A percentile compares a stretch with the other conserved stretches of the same genome.
These are phyloP conservation scores for Chytriomyces sp. DNA, from an alignment of 192 early-diverging fungal species.

Conservation along the genomic window DNA sequence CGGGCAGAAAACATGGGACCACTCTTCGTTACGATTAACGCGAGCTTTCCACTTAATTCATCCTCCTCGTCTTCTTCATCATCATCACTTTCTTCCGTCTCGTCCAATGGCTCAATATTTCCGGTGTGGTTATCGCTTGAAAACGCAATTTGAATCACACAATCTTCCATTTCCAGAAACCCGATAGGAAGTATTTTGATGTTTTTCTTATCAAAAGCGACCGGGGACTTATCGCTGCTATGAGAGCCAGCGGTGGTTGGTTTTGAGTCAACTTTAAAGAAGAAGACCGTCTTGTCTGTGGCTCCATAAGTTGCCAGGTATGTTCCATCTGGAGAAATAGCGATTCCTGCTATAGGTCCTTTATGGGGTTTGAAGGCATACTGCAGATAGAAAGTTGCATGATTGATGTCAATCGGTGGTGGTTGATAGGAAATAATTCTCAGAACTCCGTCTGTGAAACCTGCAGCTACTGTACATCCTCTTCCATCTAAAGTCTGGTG, in stretches of 20 bases:
- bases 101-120: slow-evolving; percentile 4
- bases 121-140: slow-evolving; percentile 52
- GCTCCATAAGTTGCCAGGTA: slow-evolving; percentile 51
- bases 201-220: slow-evolving; percentile 31
- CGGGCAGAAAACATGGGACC: slow-evolving; percentile 41
- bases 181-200: slow-evolving; percentile 53
- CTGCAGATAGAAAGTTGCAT: slow-evolving; percentile 44
- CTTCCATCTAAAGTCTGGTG: slow-evolving; percentile 47
- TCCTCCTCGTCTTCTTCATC: slow-evolving; percentile 27
- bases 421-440: slow-evolving; percentile 49
- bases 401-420: slow-evolving; percentile 7
- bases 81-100: slow-evolving; percentile 40
- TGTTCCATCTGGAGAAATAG: slow-evolving; percentile 54
- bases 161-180: slow-evolving; percentile 46
- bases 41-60: slow-evolving; percentile 32
- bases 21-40: slow-evolving; percentile 41
- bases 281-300: slow-evolving; percentile 54
- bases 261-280: slow-evolving; percentile 51
- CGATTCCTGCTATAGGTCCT: slow-evolving; percentile 43
- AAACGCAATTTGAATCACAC: slow-evolving; percentile 42
- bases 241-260: neutral
- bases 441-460: slow-evolving; percentile 63
- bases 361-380: slow-evolving; percentile 62
- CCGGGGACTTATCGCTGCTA: neutral
- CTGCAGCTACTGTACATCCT: slow-evolving; percentile 53